These are phyloP conservation scores for Clitopilus passeckerianus DNA, from an alignment of 768 basidiomycete genomes.

Conservation along the genomic window DNA sequence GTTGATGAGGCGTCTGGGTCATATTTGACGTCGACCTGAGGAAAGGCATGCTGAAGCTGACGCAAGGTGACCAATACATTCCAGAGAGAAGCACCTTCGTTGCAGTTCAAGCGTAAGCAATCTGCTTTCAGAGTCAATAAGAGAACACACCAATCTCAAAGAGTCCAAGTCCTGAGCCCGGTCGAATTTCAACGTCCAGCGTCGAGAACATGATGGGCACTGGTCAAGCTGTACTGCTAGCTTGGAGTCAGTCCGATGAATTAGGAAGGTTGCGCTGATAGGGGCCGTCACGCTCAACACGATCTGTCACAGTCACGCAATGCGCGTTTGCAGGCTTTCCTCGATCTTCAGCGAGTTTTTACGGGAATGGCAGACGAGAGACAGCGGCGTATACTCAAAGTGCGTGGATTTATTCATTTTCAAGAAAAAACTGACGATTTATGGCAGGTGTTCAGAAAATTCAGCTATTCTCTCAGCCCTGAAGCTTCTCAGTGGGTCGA, in stretches of 20 bases:
- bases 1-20: slow-evolving; percentile 67
- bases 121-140: not conserved
- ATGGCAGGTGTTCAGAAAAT: slow-evolving; percentile 76
- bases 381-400: slow-evolving; percentile 47
- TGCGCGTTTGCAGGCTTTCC: not conserved
- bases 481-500: slow-evolving; percentile 72
- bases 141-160: slow-evolving; percentile 61
- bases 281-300: slow-evolving; percentile 5
- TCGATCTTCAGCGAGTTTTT: not conserved
- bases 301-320: slow-evolving; percentile 4
- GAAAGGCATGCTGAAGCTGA: slow-evolving; percentile 61
- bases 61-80: slow-evolving; percentile 65
- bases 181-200: slow-evolving; percentile 71
- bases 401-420: slow-evolving; percentile 6
- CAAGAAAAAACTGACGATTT: not conserved
- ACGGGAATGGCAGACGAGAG: slow-evolving; percentile 37
- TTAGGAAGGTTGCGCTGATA: slow-evolving; percentile 3
- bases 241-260: not conserved
- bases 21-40: slow-evolving; percentile 80
- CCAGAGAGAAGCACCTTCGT: slow-evolving; percentile 73
- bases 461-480: slow-evolving; percentile 81
- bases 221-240: not conserved
- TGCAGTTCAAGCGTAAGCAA: not conserved
- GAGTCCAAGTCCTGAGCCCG: slow-evolving; percentile 70
- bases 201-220: slow-evolving; percentile 52